Base-by-base conservation (phyloP, 1,139 yeast species). In the Suhomyces bribrorum region DNA sequence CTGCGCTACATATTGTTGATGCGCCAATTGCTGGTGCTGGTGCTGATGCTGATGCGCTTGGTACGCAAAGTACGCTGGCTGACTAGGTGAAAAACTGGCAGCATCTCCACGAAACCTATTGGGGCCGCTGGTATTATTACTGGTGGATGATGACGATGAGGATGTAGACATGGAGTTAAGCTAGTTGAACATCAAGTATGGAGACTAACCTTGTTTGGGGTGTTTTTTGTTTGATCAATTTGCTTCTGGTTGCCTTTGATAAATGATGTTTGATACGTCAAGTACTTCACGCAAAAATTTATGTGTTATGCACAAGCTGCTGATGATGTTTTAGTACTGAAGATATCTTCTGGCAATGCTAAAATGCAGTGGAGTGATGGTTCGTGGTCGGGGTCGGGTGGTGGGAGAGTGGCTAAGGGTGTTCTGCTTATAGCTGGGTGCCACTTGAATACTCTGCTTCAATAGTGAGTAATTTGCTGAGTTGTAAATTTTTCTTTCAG, bases 61-160 rank as follows among this genome's bases (percentile, higher is more conserved):
- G 27, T 40, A 47, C 12, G 43, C 48, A 35, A 41, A 48, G 27
- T 39, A 43, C 23, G 47, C 37, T 8, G 44, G 45, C 29, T 56
- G 60, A 38, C 64, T 54, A 9, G 75, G 75, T 14, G 66, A 62
- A 44, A 69, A 69, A 36, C 68, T 64, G 37, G 69, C 69, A 22
- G 73, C 73, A 53, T 67, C 73, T 34, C 68, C 62, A 47, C 73
- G 69, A 50, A 69, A 69, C 39, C 73, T 66, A 47, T 60, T 62
- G 36, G 70, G 62, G 15, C 71, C 69, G 32, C 64, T 47, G 37
- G 50, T 24, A 25, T 25, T 31, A 25, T 31, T 31, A 14, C 20
- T 59, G 15, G 59, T 48, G 31, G 57, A 48, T 17, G 54, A 42
- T 36, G 61, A 47, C 25, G 57, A 41, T 25, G 44, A 40, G 25